Conservation (phyloP, 805 yeast species). For the Saccharomycopsis microspora region DNA sequence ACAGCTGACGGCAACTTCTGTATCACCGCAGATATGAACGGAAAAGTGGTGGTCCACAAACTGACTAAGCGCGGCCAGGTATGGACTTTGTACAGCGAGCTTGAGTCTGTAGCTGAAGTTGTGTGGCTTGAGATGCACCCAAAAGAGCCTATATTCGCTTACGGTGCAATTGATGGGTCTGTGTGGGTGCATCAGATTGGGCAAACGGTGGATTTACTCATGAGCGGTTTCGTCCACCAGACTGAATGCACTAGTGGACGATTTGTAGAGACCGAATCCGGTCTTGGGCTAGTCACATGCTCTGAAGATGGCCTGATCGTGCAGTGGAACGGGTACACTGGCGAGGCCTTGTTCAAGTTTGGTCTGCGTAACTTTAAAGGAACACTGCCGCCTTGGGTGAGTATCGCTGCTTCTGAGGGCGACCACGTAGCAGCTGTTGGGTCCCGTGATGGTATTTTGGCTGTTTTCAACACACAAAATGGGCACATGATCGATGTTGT, state of each 20-base stretch:
- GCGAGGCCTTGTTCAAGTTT: conserved; percentile 56
- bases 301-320: conserved; percentile 82
- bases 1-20: conserved; percentile 71
- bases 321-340: conserved; percentile 83
- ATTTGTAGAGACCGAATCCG: conserved; percentile 54
- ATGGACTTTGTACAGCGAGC: conserved; percentile 60
- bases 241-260: conserved; percentile 71
- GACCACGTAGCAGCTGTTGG: conserved; percentile 63
- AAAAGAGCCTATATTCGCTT: conserved; percentile 49
- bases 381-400: conserved; percentile 82
- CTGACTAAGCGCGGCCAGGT: conserved; percentile 62
- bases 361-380: conserved; percentile 39
- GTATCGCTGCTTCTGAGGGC: conserved; percentile 38
- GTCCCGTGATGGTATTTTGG: conserved; percentile 77
- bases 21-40: conserved; percentile 92
- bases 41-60: conserved; percentile 65
- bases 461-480: conserved; percentile 61
- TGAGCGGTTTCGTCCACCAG: conserved; percentile 75
- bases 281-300: conserved; percentile 51
- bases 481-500: conserved; percentile 63
- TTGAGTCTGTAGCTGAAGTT: conserved; percentile 86
- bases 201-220: conserved; percentile 52
- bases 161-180: conserved; percentile 86
- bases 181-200: conserved; percentile 80
- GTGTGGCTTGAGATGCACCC: conserved; percentile 81